Conservation (phyloP, 257 asterid genomes). For the Knoxia roxburghii region DNA sequence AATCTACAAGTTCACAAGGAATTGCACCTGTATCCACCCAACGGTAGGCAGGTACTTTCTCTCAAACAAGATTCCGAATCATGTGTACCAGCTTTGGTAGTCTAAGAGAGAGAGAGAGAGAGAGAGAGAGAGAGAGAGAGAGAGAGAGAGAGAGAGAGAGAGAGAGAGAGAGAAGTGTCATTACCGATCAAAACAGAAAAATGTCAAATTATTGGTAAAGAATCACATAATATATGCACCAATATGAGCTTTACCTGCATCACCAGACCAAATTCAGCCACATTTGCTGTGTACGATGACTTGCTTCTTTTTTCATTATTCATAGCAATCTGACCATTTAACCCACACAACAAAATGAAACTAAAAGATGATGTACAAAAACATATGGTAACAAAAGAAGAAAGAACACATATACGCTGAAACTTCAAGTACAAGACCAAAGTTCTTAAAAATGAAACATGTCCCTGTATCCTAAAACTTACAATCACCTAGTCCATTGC, state of each 20-base stretch:
- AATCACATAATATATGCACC: not conserved
- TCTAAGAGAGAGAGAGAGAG: too few species aligned
- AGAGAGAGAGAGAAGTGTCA: too few species aligned
- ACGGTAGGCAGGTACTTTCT: constrained; percentile 82
- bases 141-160: too few species aligned
- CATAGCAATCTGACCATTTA: constrained; percentile 47
- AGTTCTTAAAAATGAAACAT: not conserved
- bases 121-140: too few species aligned
- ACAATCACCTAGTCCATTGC: not conserved
- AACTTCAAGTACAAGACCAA: not conserved
- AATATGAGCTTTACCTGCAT: constrained; percentile 65
- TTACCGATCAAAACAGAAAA: not conserved
- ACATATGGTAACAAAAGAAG: not conserved
- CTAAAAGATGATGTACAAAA: not conserved
- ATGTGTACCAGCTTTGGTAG: constrained; percentile 86
- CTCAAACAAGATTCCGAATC: constrained; percentile 85
- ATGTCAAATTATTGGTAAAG: constrained; percentile 2
- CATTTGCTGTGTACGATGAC: constrained; percentile 49
- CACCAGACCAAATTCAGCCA: constrained; percentile 90
- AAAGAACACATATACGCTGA: not conserved
- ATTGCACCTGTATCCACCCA: constrained; percentile 97
- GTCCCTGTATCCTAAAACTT: not conserved
- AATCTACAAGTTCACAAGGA: constrained; percentile 9
- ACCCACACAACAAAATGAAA: not conserved
- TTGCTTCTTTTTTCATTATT: constrained; percentile 48